A percentile compares a stretch with the other conserved stretches of the same genome.
Evolutionary conservation across 1,139 yeast species (phyloP).

Genomic region (Pichia inconspicua): DNA sequence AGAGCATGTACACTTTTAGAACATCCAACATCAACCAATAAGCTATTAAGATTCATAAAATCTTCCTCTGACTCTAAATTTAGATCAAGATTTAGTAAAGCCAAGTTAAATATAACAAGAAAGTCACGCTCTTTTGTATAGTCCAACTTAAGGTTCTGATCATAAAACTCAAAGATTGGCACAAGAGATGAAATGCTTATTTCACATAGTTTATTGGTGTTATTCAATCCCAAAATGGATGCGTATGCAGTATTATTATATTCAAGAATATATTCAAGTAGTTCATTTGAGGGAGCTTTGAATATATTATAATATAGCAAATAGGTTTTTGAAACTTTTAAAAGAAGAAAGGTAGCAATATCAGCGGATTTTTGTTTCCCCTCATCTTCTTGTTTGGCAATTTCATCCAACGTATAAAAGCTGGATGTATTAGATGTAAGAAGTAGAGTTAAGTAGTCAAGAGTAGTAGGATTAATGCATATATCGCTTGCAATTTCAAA

Average conservation of each 20-base stretch:
- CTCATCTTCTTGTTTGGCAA: constrained; percentile 2
- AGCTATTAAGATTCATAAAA: constrained; percentile 17
- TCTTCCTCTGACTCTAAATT: constrained; percentile 15
- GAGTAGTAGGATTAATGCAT: not conserved
- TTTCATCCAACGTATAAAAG: constrained; percentile 5
- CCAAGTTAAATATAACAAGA: constrained; percentile 26
- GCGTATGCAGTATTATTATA: constrained; percentile 7
- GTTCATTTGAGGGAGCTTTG: not conserved
- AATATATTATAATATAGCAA: constrained; percentile 10
- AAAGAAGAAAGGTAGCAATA: constrained; percentile 7
- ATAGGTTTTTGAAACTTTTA: constrained; percentile 4
- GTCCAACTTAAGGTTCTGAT: constrained; percentile 30
- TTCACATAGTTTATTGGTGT: not conserved
- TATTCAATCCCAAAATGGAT: constrained; percentile 10
- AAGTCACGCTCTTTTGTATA: constrained; percentile 26
- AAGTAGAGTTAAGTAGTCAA: constrained; percentile 6
- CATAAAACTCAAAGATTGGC: constrained; percentile 31
- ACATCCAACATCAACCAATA: constrained; percentile 24
- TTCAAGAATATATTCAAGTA: constrained; percentile 4
- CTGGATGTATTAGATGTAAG: not conserved
- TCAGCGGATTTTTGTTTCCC: constrained; percentile 4
- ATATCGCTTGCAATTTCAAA: constrained; percentile 3
- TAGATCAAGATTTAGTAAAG: constrained; percentile 17
- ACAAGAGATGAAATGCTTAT: constrained; percentile 7
- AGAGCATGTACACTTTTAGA: constrained; percentile 23